A percentile compares a stretch with the other conserved stretches of the same genome.
These are phyloP conservation scores for Aciculosporium take DNA, from an alignment of 2,329 filamentous ascomycete genomes.

Conservation along the genomic window DNA sequence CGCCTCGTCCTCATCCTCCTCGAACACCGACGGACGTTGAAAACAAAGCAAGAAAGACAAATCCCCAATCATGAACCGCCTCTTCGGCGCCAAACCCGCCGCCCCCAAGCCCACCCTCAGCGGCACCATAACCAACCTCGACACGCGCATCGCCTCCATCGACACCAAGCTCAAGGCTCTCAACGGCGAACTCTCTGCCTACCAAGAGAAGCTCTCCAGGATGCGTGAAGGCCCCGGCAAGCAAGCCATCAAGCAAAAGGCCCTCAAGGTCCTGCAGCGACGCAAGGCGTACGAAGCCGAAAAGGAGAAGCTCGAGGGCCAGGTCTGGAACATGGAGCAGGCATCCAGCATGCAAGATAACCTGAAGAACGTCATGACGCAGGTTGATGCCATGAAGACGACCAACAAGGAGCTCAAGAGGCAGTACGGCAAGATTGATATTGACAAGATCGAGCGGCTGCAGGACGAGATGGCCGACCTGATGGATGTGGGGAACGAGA, in stretches of 20 bases:
- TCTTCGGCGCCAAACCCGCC: conserved; percentile 80
- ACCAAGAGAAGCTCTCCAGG: conserved; percentile 74
- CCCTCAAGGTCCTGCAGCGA: conserved; percentile 82
- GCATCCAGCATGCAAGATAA: conserved; percentile 98
- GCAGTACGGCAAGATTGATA: conserved; percentile 94
- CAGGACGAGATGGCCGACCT: conserved; percentile 99
- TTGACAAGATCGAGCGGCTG: conserved; percentile 93
- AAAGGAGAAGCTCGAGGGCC: conserved; percentile 82
- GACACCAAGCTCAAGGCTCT: conserved; percentile 90
- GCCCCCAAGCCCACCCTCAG: conserved; percentile 81
- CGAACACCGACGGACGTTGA: too few relatives aligned
- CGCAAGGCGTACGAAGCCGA: conserved; percentile 90
- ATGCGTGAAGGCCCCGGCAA: conserved; percentile 96
- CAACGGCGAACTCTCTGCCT: conserved; percentile 76
- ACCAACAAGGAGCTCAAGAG: conserved; percentile 85
- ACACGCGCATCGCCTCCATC: conserved; percentile 69
- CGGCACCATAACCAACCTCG: conserved; percentile 72
- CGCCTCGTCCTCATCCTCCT: too few relatives aligned
- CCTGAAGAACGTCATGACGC: conserved; percentile 95
- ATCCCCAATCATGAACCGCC: conserved; percentile 63
- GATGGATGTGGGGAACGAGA: conserved; percentile 95
- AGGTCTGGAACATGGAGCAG: conserved; percentile 99
- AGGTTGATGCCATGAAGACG: conserved; percentile 92
- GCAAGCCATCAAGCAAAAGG: conserved; percentile 82
- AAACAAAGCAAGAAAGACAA: not conserved